These are phyloP conservation scores for Perilla frutescens DNA, from an alignment of 257 asterid species.

Conservation along the genomic window DNA sequence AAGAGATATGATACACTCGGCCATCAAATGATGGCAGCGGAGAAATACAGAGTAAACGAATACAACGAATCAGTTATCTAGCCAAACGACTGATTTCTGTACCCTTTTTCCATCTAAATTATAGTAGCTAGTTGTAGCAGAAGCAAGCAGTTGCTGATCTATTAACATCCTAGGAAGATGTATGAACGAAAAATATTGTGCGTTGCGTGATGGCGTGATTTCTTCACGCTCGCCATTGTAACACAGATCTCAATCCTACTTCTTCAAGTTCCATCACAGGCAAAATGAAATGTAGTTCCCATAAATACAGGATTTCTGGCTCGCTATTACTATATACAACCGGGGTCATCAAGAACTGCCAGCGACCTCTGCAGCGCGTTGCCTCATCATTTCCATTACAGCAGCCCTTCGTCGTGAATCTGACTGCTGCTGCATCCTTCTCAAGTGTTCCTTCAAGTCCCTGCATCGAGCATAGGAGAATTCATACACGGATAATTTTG, in stretches of 20 bases:
- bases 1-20: constrained; percentile 44
- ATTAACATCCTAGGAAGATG: constrained; percentile 43
- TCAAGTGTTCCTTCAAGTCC: constrained; percentile 79
- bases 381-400: constrained; percentile 96
- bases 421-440: constrained; percentile 86
- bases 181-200: constrained; percentile 28
- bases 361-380: constrained; percentile 92
- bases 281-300: constrained; percentile 34
- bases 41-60: constrained; percentile 37
- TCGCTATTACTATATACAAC: constrained; percentile 41
- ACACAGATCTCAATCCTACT: constrained; percentile 26
- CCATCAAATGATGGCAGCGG: constrained; percentile 47
- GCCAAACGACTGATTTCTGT: constrained; percentile 35
- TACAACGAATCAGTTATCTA: constrained; percentile 50
- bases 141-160: constrained; percentile 39
- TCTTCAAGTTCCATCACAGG: constrained; percentile 13
- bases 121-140: constrained; percentile 31
- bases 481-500: background rate
- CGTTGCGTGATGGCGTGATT: constrained; percentile 18
- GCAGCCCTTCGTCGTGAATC: constrained; percentile 98
- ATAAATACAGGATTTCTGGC: constrained; percentile 25
- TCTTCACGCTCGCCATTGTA: constrained; percentile 29
- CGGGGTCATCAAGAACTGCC: constrained; percentile 51
- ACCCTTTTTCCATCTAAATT: constrained; percentile 35
- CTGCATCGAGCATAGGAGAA: constrained; percentile 45